Evolutionary conservation across 169 alveolate genomes (phyloP).

Genomic region (Besnoitia besnoiti): DNA sequence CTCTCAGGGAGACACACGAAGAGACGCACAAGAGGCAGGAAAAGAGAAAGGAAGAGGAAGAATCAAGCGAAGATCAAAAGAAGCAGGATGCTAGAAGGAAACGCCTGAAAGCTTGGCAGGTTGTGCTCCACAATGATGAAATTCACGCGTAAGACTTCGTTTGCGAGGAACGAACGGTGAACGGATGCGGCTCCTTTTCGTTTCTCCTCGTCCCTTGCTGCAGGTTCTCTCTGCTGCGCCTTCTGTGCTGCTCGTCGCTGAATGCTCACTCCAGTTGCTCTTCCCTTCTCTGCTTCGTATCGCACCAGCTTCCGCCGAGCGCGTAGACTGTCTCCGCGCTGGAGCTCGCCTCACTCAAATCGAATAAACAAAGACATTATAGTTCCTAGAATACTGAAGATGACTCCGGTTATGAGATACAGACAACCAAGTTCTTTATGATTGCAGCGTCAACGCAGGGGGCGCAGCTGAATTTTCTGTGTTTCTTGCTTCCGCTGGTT

Average conservation of each 20-base stretch:
- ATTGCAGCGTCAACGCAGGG: too few species aligned
- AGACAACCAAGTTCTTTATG: too few species aligned
- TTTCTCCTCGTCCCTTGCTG: neutral
- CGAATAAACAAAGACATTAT: too few species aligned
- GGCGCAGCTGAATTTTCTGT: too few species aligned
- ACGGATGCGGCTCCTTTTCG: neutral
- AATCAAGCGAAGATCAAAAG: conserved; percentile 57
- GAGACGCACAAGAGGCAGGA: neutral
- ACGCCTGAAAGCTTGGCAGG: conserved; percentile 82
- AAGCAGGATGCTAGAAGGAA: conserved; percentile 74
- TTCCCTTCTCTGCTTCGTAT: neutral
- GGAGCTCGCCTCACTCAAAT: too few species aligned
- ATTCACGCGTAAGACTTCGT: conserved; percentile 86
- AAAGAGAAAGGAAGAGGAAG: neutral
- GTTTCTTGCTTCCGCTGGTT: too few species aligned
- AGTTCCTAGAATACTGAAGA: too few species aligned
- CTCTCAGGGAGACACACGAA: neutral
- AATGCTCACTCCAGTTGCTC: neutral
- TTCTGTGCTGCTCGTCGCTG: neutral
- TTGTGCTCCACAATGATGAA: conserved; percentile 86
- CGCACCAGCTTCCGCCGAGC: too few species aligned
- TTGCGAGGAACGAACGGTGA: neutral
- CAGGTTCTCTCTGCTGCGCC: neutral
- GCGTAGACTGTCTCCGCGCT: too few species aligned
- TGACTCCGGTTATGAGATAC: too few species aligned